Conservation (phyloP, 305 asterid species). For the Ruellia speciosa region DNA sequence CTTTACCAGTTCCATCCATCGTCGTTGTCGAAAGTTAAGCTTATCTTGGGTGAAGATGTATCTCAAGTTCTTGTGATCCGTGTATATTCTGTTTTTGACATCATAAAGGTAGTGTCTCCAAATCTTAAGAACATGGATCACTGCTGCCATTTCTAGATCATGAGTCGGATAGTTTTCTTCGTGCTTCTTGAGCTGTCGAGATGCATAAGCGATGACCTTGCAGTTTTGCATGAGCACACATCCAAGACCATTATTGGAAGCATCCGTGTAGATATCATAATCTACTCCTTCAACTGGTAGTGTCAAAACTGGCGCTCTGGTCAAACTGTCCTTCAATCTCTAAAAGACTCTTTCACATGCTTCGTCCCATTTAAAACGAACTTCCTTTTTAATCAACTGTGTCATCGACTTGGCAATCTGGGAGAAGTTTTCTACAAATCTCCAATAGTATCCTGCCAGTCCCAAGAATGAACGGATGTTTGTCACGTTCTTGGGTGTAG, state of each 20-base stretch:
- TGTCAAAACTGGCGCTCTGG: not conserved
- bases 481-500: not conserved
- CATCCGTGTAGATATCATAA: not conserved
- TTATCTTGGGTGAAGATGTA: not conserved
- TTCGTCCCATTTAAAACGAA: not conserved
- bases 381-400: not conserved
- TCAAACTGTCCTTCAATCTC: not conserved
- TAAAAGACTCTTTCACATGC: no score
- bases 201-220: not conserved
- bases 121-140: not conserved
- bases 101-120: conserved; percentile 1
- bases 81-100: not conserved
- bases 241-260: no score
- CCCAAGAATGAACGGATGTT: not conserved
- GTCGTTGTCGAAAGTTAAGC: not conserved
- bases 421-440: not conserved
- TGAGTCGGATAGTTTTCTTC: not conserved
- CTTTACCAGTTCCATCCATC: not conserved
- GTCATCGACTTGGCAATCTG: not conserved
- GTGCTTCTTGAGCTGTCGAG: not conserved
- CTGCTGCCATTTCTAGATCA: not conserved
- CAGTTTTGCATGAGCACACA: not conserved
- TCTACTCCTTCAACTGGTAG: not conserved
- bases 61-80: not conserved
- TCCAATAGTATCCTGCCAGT: not conserved